phyloP scores from a whole-genome alignment of 495 filamentous ascomycete species.

The Sabuloglossum arenarium region DNA sequence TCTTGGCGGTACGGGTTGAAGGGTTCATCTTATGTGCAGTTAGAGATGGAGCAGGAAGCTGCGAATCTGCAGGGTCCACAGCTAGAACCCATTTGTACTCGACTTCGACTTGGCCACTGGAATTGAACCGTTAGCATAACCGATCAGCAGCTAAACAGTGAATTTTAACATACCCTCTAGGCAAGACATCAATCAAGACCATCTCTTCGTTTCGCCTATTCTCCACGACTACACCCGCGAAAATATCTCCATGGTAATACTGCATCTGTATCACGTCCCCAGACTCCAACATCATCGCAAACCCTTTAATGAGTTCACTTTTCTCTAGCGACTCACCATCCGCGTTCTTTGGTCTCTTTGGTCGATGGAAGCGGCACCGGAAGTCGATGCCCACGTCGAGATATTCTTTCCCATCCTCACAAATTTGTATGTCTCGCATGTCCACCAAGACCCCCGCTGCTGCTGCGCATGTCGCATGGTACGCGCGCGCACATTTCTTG shows the following conservation, averaged over 20 bases:
- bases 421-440: slow-evolving; percentile 62
- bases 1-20: slow-evolving; percentile 28
- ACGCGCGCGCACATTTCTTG: slow-evolving; percentile 84
- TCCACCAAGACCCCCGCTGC: slow-evolving; percentile 85
- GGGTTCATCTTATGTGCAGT: slow-evolving; percentile 38
- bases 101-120: slow-evolving; percentile 43
- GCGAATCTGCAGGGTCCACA: slow-evolving; percentile 40
- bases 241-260: slow-evolving; percentile 65
- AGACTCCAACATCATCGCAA: slow-evolving; percentile 42
- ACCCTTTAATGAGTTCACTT: slow-evolving; percentile 45
- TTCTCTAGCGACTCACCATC: slow-evolving; percentile 46
- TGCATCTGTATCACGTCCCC: slow-evolving; percentile 79
- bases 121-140: slow-evolving; percentile 12
- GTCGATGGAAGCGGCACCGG: slow-evolving; percentile 80
- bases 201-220: slow-evolving; percentile 59
- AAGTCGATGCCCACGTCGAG: slow-evolving; percentile 76
- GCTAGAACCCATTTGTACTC: slow-evolving; percentile 61
- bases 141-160: slow-evolving; percentile 2
- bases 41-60: slow-evolving; percentile 26
- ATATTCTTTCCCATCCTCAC: slow-evolving; percentile 81
- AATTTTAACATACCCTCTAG: slow-evolving; percentile 51
- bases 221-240: slow-evolving; percentile 73
- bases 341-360: slow-evolving; percentile 54
- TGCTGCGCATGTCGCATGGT: slow-evolving; percentile 86
- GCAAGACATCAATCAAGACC: slow-evolving; percentile 65